Base-by-base conservation (phyloP, 2,329 filamentous ascomycete species). In the Diplodia sapinea region DNA sequence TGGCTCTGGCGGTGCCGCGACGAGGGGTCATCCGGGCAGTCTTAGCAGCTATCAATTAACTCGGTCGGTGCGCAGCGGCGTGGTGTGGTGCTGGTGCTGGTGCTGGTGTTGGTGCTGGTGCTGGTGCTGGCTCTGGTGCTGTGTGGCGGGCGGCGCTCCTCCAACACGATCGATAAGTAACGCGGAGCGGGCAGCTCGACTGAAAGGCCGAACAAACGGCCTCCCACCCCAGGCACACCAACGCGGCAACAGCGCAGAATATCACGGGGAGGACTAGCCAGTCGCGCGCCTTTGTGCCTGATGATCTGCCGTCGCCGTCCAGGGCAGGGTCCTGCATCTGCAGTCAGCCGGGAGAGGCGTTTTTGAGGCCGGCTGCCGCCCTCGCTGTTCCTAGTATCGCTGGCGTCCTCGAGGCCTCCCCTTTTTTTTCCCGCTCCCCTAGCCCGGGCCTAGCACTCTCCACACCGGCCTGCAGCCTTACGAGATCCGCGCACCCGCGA, bases 311-410 rank as follows among this genome's bases (percentile, higher is more conserved):
- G 59, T 38, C 36, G 20, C 26, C 26, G 56, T 15, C 56, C 12
- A 23, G 26, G 38, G 38, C 36, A 59, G 56, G 57, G 57, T 62
- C n/a, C 43, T 20, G 43, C 11, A 20, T 8, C 59, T 63, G 59
- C 59, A 51, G 43, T n/a, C 29, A 9, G 47, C 26, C 59, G 59
- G 59, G 59, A 63, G 59, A 63, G 59, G 59, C 59, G 59, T 63
- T 47, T 47, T 47, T 13, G 59, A 49, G 56, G 26, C 31, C 31
- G 31, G 31, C 31, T 33, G 31, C 8, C 31, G 31, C 23, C 57
- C 56, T 40, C 8, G 59, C 59, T 17, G 29, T 36, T 63, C 47
- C 36, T 43, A 47, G 43, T 38, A 63, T 50, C 43, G 59, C 47
- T 33, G 47, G 59, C 47, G 59, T 17, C 26, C 47, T 23, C 23